Conservation (phyloP, 2,329 filamentous ascomycete species). For the Trichoderma guizhouense region DNA sequence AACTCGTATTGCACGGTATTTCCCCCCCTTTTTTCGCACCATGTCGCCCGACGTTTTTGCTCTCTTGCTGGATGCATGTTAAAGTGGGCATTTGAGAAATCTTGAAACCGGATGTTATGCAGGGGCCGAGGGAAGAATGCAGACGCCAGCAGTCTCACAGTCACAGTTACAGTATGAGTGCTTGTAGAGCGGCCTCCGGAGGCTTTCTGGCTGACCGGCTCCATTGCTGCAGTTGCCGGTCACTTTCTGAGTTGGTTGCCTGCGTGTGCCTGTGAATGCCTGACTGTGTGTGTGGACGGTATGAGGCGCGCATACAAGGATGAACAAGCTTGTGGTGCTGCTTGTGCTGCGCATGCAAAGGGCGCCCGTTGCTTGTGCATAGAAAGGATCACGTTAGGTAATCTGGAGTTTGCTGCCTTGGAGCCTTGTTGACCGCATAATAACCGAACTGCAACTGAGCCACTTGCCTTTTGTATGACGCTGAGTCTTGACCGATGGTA, state of each 20-base stretch:
- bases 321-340: neutral
- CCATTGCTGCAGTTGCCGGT: neutral
- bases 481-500: neutral
- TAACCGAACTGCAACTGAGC: neutral
- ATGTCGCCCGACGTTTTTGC: neutral
- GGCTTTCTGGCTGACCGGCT: neutral
- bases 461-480: neutral
- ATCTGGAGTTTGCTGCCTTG: neutral
- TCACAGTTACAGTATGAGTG: neutral
- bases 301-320: neutral
- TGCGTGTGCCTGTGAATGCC: no score
- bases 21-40: neutral
- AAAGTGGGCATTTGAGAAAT: neutral
- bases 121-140: neutral
- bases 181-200: neutral
- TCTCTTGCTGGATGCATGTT: neutral
- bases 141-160: neutral
- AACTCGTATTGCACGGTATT: slow-evolving; percentile 4
- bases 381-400: neutral
- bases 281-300: neutral
- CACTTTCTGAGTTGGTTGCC: neutral
- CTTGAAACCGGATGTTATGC: neutral
- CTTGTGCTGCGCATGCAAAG: neutral
- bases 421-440: neutral
- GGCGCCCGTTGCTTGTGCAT: neutral